Conservation (phyloP, 148 eudicot genomes). For the Beta vulgaris region DNA sequence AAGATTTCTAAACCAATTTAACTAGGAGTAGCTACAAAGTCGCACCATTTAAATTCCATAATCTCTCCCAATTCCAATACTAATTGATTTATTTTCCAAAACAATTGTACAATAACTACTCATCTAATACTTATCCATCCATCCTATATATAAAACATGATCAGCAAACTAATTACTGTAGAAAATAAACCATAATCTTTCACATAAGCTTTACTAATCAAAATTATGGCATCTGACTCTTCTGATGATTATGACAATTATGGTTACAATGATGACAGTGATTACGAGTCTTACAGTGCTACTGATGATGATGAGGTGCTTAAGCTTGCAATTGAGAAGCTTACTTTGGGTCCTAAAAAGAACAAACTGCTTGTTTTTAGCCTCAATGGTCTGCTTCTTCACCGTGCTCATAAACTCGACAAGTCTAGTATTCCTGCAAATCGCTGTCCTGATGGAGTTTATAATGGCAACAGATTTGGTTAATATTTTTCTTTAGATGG, state of each 20-base stretch:
- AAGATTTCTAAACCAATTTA: no score
- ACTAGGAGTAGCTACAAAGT: no score
- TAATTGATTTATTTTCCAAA: no score
- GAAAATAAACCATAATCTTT: no score
- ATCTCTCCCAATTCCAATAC: no score
- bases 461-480: slow-evolving; percentile 7
- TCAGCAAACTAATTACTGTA: no score
- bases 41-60: no score
- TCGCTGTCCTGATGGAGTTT: slow-evolving; percentile 23
- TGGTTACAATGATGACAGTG: neutral
- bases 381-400: slow-evolving; percentile 29
- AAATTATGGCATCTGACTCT: neutral
- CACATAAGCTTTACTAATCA: no score
- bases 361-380: slow-evolving; percentile 30
- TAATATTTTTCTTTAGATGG: neutral
- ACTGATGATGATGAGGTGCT: neutral
- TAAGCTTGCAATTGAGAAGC: slow-evolving; percentile 23
- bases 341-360: slow-evolving; percentile 31
- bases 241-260: neutral
- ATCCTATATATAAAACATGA: no score
- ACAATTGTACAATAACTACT: no score
- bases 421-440: neutral
- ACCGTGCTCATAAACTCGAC: neutral
- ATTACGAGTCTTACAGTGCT: neutral
- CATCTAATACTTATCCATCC: no score